These are phyloP conservation scores for Pseudogymnoascus sp. DNA, from an alignment of 2,329 filamentous ascomycete genomes.

Conservation along the genomic window DNA sequence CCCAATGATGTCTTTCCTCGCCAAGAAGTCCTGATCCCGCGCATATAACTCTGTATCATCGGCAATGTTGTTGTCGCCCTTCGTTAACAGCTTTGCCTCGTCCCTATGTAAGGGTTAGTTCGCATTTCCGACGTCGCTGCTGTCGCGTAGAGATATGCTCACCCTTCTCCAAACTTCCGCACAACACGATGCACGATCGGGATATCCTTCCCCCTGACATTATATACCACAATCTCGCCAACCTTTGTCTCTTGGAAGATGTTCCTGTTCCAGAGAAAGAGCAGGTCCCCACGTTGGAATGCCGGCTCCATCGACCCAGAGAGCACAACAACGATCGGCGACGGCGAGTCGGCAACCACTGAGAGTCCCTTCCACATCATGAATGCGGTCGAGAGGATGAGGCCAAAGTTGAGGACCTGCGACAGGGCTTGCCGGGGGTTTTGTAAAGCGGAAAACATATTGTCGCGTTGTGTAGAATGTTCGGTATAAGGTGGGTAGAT, in stretches of 20 bases:
- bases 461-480: slow-evolving; percentile 3
- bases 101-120: slow-evolving; percentile 31
- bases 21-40: slow-evolving; percentile 75
- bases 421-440: slow-evolving; percentile 59
- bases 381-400: slow-evolving; percentile 65
- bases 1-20: slow-evolving; percentile 83
- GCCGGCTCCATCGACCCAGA: slow-evolving; percentile 56
- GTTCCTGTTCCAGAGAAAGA: slow-evolving; percentile 52
- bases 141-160: slow-evolving; percentile 22
- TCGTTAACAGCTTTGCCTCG: slow-evolving; percentile 73
- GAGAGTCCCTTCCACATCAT: slow-evolving; percentile 69
- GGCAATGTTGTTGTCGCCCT: slow-evolving; percentile 91
- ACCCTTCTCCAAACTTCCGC: slow-evolving; percentile 59
- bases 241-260: slow-evolving; percentile 51
- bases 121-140: not conserved
- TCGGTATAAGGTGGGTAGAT: not conserved
- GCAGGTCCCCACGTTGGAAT: slow-evolving; percentile 50
- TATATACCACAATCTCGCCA: slow-evolving; percentile 69
- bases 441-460: slow-evolving; percentile 49
- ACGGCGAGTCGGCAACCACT: slow-evolving; percentile 52
- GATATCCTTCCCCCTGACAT: slow-evolving; percentile 79
- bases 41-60: slow-evolving; percentile 93
- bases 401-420: slow-evolving; percentile 64
- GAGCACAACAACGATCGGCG: slow-evolving; percentile 53
- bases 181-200: slow-evolving; percentile 94